These are phyloP conservation scores for Hymenoscyphus repandus DNA, from an alignment of 2,329 filamentous ascomycete species.

Conservation along the genomic window DNA sequence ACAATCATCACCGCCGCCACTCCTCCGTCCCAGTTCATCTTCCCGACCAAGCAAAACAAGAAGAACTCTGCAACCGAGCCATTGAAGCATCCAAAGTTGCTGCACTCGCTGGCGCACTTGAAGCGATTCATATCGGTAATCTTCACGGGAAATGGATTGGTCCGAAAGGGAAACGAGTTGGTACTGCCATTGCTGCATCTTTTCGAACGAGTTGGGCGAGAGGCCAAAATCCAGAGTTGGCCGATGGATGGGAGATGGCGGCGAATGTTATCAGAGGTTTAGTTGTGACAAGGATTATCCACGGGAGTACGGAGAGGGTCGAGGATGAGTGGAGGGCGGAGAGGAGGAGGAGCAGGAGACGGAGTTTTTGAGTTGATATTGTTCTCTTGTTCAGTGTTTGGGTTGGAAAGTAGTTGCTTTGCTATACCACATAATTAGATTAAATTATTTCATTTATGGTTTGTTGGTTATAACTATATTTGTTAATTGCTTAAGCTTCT, in stretches of 20 bases:
- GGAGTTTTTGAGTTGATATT: neutral
- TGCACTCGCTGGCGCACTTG: conserved; percentile 32
- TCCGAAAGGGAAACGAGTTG: conserved; percentile 14
- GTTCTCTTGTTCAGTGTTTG: no score
- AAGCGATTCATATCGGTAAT: conserved; percentile 37
- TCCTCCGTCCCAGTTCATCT: conserved; percentile 14
- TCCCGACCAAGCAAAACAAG: conserved; percentile 12
- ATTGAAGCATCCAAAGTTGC: conserved; percentile 24
- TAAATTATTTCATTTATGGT: no score
- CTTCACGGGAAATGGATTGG: conserved; percentile 36
- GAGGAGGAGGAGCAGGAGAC: neutral
- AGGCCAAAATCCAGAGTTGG: neutral
- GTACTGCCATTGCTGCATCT: conserved; percentile 12
- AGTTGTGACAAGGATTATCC: conserved; percentile 5
- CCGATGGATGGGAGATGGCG: conserved; percentile 1
- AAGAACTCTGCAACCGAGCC: conserved; percentile 13
- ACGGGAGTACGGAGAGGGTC: neutral
- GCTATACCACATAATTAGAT: no score
- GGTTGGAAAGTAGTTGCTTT: no score
- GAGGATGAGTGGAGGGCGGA: neutral
- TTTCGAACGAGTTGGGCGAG: conserved; percentile 7
- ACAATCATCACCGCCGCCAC: neutral
- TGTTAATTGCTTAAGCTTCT: no score
- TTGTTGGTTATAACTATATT: no score
- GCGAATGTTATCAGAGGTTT: conserved; percentile 4